These are phyloP conservation scores for Xanthoparmelia taractica DNA, from an alignment of 495 filamentous ascomycete species.

Conservation along the genomic window DNA sequence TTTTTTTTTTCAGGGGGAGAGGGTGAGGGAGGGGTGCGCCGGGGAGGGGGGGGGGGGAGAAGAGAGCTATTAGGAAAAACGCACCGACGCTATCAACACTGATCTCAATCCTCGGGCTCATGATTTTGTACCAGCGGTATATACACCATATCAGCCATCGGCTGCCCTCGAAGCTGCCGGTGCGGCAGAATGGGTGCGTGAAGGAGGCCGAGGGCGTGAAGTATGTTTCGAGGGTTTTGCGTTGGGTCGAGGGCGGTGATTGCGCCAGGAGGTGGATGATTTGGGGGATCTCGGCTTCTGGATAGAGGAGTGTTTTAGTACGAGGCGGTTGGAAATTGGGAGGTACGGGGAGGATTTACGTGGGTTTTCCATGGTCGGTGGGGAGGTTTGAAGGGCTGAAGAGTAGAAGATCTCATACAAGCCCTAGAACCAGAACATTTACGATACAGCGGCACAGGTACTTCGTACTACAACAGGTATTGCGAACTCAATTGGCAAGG, in stretches of 20 bases:
- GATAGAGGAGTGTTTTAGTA: constrained; percentile 2
- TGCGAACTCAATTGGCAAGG: background rate
- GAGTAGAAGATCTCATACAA: constrained; percentile 7
- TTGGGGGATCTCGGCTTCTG: constrained; percentile 42
- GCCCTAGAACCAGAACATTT: background rate
- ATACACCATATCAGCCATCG: constrained; percentile 58
- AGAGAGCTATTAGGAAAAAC: too few species aligned
- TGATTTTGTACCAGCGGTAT: constrained; percentile 80
- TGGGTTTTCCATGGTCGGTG: constrained; percentile 34
- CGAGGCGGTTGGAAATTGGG: constrained; percentile 47
- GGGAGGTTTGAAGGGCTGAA: constrained; percentile 44
- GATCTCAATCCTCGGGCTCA: constrained; percentile 67
- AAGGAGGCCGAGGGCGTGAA: constrained; percentile 65
- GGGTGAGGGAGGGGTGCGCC: too few species aligned
- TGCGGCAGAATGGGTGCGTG: constrained; percentile 72
- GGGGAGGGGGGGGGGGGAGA: too few species aligned
- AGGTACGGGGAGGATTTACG: constrained; percentile 55
- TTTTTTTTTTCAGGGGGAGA: too few species aligned
- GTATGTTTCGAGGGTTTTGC: constrained; percentile 54
- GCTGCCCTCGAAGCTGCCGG: constrained; percentile 50
- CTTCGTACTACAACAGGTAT: too few species aligned
- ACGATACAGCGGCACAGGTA: too few species aligned
- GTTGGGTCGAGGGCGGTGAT: constrained; percentile 54
- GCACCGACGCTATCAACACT: constrained; percentile 59
- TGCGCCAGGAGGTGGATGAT: constrained; percentile 63